Base-by-base conservation (phyloP, 768 basidiomycete species). In the Boletus sp. region DNA sequence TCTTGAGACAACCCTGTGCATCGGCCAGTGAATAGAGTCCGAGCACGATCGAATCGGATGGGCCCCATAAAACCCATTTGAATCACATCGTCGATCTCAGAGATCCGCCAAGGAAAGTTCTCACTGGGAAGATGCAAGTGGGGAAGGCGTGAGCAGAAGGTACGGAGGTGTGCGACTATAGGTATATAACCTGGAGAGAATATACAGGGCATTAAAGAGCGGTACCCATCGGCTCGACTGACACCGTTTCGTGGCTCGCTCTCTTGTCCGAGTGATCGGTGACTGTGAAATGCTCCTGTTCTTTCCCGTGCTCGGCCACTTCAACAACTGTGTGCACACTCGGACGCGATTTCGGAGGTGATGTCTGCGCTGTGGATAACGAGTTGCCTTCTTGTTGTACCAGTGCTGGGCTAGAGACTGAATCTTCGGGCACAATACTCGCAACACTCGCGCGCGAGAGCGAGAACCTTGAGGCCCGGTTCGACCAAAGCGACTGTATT, bases 401-500 rank as follows among this genome's bases (percentile, higher is more conserved):
- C 15, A 42, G 29, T 4, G 62, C 58, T 9, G 62, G 47, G 18
- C 62, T 59, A 30, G 65, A 41, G 14, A 30, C 47, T 8, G 67
- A 64, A 37, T 71, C 71, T n/a, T 57, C 63, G 48, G 72, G 57
- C 30, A 35, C 56, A 42, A 60, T 50, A 37, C 72, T 71, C 24
- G 52, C 57, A n/a, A 66, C 20, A 41, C 72, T 71, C 39, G 55
- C 53, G 47, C 71, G 72, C 11, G 73, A 67, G 32, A 73, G 58
- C 15, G 79, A 74, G 59, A 79, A 71, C 48, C 78, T 71, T 2
- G 75, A 62, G 7, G 77, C 62, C 12, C 78, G 71, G 51, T 55
- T 73, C 36, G 78, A 69, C 68, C 81, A 75, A 63, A 83, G 76
- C 14, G 81, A 78, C 14, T 82, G 78, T 55, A 83, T 73, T 42